Percentiles rank a stretch among this genome's conserved stretches.
These are phyloP conservation scores for Gregarina niphandrodes DNA, from an alignment of 169 alveolate species.

Conservation along the genomic window DNA sequence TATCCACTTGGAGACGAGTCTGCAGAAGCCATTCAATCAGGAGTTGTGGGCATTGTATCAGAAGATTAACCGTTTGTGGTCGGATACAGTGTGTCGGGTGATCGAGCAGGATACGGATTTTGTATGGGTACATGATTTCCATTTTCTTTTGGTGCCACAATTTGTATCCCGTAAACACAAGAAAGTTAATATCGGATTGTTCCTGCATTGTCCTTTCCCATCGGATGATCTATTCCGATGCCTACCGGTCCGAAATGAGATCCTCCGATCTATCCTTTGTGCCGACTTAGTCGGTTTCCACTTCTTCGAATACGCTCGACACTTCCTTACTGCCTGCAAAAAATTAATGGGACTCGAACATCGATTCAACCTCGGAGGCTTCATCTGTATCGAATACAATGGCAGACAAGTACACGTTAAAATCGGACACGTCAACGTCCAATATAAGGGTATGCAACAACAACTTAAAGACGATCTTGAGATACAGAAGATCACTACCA, in stretches of 20 bases:
- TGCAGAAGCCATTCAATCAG: constrained; percentile 5
- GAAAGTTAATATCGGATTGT: constrained; percentile 46
- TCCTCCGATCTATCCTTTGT: constrained; percentile 60
- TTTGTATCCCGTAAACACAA: constrained; percentile 5
- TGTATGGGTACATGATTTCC: constrained; percentile 25
- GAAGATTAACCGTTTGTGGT: constrained; percentile 1
- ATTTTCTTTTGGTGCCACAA: constrained; percentile 45
- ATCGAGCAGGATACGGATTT: constrained; percentile 2
- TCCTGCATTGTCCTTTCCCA: constrained; percentile 77
- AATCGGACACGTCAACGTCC: constrained; percentile 13
- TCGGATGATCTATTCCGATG: constrained; percentile 54
- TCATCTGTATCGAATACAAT: constrained; percentile 11
- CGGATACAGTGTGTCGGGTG: constrained; percentile 2
- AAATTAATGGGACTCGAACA: constrained; percentile 50
- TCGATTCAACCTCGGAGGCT: constrained; percentile 4
- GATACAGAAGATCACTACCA: background rate
- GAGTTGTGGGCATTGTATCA: constrained; percentile 19
- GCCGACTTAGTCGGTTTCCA: constrained; percentile 78
- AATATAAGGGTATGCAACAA: background rate
- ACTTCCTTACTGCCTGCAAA: constrained; percentile 39
- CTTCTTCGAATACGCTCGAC: constrained; percentile 55
- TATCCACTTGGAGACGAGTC: background rate
- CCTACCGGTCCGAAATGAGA: constrained; percentile 59
- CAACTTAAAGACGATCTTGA: background rate
- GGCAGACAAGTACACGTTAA: constrained; percentile 12